Conservation (phyloP, 148 eudicot genomes). For the Euryodendron excelsum region DNA sequence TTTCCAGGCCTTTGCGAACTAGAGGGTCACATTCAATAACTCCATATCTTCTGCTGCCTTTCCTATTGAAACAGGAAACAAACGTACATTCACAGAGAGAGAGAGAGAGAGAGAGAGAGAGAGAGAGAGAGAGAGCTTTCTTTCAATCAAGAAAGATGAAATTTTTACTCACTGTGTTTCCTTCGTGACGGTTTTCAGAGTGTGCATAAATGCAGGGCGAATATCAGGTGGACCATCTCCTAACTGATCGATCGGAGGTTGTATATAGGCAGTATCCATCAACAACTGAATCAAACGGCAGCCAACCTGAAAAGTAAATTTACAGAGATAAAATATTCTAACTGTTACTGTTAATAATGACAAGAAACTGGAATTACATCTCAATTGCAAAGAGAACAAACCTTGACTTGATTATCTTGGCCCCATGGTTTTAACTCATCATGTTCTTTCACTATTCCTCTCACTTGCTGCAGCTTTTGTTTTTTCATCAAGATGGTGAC, state of each 20-base stretch:
- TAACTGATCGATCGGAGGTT: constrained; percentile 69
- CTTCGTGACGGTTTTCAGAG: constrained; percentile 43
- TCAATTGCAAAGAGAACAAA: constrained; percentile 25
- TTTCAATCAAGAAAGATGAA: no score
- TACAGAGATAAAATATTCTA: neutral
- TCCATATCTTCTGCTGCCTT: constrained; percentile 64
- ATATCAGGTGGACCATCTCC: constrained; percentile 79
- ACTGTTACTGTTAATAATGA: neutral
- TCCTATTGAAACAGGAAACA: constrained; percentile 42
- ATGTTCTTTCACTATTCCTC: constrained; percentile 57
- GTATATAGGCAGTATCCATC: constrained; percentile 81
- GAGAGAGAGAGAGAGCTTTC: constrained; percentile 8
- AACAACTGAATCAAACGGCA: constrained; percentile 73
- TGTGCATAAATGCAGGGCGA: constrained; percentile 86
- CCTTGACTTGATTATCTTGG: constrained; percentile 82
- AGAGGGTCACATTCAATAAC: constrained; percentile 88
- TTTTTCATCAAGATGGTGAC: constrained; percentile 59
- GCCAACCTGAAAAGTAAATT: constrained; percentile 55
- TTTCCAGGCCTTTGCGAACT: constrained; percentile 88
- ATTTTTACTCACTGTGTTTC: constrained; percentile 57
- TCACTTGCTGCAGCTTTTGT: constrained; percentile 53
- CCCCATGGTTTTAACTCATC: constrained; percentile 72
- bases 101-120: neutral
- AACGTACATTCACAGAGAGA: neutral
- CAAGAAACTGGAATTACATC: neutral